Conservation (phyloP, 352 stramenopile genomes). For the Phytophthora aleatoria region DNA sequence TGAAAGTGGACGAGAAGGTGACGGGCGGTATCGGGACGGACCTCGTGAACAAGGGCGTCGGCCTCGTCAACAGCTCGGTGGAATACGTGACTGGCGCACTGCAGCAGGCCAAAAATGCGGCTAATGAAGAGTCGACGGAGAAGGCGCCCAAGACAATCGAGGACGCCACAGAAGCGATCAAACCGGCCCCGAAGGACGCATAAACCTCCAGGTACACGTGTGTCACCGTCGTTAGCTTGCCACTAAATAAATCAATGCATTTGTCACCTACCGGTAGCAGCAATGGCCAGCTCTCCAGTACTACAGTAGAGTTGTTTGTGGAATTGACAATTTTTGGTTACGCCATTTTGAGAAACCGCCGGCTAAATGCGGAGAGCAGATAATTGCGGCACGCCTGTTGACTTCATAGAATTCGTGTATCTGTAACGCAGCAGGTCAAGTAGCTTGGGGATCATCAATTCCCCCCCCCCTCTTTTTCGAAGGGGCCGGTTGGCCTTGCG, state of each 20-base stretch:
- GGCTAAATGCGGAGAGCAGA: constrained; percentile 20
- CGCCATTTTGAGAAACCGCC: constrained; percentile 12
- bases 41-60: constrained; percentile 52
- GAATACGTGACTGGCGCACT: constrained; percentile 71
- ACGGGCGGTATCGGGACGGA: constrained; percentile 68
- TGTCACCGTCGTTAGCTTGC: background rate
- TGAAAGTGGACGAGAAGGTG: constrained; percentile 75
- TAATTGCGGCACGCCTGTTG: constrained; percentile 2
- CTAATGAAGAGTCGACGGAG: constrained; percentile 41
- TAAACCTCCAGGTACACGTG: constrained; percentile 6
- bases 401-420: constrained; percentile 18
- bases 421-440: constrained; percentile 13
- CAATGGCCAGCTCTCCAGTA: no score
- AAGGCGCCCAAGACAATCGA: constrained; percentile 39
- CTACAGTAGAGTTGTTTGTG: no score
- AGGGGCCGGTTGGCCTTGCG: constrained; percentile 27
- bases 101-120: constrained; percentile 67
- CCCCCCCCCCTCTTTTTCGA: constrained; percentile 13
- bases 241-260: constrained; percentile 31
- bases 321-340: no score
- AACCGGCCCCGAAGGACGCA: constrained; percentile 26
- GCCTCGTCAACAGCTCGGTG: constrained; percentile 68
- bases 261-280: background rate
- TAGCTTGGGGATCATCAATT: background rate
- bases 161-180: constrained; percentile 21